Conservation (phyloP, 1,139 yeast genomes). For the Sugiyamaella novakii region DNA sequence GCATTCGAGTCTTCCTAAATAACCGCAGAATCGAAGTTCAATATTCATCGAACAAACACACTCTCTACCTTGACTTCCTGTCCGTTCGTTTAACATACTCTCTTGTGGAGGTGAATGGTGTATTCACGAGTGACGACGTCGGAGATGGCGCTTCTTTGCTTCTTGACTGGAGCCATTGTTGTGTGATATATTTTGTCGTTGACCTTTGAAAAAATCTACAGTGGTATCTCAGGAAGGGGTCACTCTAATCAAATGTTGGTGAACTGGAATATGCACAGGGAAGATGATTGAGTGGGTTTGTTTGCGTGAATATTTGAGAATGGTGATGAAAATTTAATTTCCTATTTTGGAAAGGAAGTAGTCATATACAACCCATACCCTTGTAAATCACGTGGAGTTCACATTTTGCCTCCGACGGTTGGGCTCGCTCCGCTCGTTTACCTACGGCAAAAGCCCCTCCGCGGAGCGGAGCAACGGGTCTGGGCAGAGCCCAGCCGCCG, state of each 20-base stretch:
- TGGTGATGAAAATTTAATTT: no score
- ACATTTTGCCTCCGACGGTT: no score
- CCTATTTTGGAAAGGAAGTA: background rate
- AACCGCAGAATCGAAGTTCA: no score
- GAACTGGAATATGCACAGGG: slow-evolving; percentile 11
- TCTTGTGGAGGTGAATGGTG: slow-evolving; percentile 99
- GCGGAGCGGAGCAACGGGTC: no score
- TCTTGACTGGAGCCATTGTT: slow-evolving; percentile 47
- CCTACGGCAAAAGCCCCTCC: no score
- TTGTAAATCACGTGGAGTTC: no score
- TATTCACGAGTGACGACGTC: slow-evolving; percentile 99
- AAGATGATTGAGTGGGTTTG: slow-evolving; percentile 3
- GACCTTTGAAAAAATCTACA: slow-evolving; percentile 13
- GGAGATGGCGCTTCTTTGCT: slow-evolving; percentile 80
- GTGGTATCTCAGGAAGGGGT: slow-evolving; percentile 12
- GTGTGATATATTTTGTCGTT: slow-evolving; percentile 22
- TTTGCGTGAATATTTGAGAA: slow-evolving; percentile 18
- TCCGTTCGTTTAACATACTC: slow-evolving; percentile 63
- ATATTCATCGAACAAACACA: no score
- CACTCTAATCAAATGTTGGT: slow-evolving; percentile 2
- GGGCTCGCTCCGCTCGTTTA: no score
- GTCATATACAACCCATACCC: background rate
- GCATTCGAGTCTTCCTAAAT: no score
- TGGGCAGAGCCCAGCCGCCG: no score
- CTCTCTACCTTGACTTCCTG: no score